Conservation (phyloP, 106 monocot genomes). For the Alisma plantagoaquatica region DNA sequence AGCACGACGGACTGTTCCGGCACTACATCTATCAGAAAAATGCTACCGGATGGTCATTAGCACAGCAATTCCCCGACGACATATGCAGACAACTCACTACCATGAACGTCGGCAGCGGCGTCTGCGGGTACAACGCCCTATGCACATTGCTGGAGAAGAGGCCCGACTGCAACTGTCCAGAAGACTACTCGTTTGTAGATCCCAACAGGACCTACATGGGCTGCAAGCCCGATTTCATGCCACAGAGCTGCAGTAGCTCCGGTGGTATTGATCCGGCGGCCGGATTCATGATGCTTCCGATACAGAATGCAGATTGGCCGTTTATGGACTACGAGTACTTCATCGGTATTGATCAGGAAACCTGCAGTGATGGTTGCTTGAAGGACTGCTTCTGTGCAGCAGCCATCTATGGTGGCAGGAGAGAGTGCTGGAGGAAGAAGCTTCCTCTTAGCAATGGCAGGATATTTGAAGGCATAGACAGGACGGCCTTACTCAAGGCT, state of each 20-base stretch:
- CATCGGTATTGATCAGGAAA: neutral
- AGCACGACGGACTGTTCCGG: slow-evolving; percentile 4
- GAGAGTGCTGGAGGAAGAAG: slow-evolving; percentile 25
- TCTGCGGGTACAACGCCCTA: neutral
- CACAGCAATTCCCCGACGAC: neutral
- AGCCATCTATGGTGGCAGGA: neutral
- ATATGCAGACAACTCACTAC: too few species aligned
- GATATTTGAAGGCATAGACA: neutral
- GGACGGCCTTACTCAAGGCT: neutral
- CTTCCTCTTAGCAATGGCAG: slow-evolving; percentile 16
- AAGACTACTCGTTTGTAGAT: slow-evolving; percentile 2
- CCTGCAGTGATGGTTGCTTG: slow-evolving; percentile 8
- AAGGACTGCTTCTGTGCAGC: slow-evolving; percentile 16
- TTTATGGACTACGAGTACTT: neutral
- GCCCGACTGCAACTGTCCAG: slow-evolving; percentile 1
- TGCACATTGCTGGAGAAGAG: neutral
- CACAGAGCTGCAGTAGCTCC: neutral
- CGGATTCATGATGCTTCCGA: neutral
- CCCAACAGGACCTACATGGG: neutral
- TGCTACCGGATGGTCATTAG: slow-evolving; percentile 1
- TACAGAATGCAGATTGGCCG: neutral
- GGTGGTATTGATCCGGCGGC: too few species aligned
- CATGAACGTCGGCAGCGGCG: neutral
- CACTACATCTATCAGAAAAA: slow-evolving; percentile 1
- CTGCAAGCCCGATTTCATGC: neutral